Evolutionary conservation across 2,329 filamentous ascomycete genomes (phyloP).

Genomic region (Monosporascus sp.): DNA sequence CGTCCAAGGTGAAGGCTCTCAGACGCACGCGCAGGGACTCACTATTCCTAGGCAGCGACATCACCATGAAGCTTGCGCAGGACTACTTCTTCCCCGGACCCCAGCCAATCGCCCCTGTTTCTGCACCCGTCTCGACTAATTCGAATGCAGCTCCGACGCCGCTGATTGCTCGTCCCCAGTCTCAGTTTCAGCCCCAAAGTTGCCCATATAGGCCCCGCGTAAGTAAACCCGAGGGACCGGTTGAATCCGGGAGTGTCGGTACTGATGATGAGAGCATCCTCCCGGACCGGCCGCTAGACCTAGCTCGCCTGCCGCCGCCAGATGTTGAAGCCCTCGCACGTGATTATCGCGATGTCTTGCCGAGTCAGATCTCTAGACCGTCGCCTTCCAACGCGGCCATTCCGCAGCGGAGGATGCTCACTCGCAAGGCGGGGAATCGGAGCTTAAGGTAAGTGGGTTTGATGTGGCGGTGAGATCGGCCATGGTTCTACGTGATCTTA

Average conservation of each 20-base stretch:
- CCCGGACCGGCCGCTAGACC: background rate
- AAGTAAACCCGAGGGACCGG: background rate
- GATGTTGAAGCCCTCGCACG: background rate
- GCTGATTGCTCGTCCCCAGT: background rate
- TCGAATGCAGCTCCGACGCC: background rate
- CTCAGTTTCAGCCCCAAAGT: background rate
- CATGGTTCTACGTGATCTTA: background rate
- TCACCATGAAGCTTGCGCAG: background rate
- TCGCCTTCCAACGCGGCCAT: background rate
- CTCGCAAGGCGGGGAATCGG: conserved; percentile 5
- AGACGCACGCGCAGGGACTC: conserved; percentile 6
- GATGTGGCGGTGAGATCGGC: no score
- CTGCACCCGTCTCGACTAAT: no score
- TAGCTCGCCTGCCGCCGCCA: background rate
- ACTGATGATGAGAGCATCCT: background rate
- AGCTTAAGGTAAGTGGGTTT: conserved; percentile 3
- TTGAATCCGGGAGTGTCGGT: background rate
- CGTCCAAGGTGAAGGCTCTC: background rate
- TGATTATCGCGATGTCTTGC: conserved; percentile 9
- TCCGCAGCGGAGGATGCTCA: background rate
- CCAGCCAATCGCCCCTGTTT: no score
- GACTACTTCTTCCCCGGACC: conserved; percentile 14
- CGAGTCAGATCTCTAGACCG: conserved; percentile 10
- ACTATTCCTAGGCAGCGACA: conserved; percentile 7
- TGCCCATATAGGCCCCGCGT: background rate